Evolutionary conservation across 768 basidiomycete species (phyloP), one percentile per base, ranked within the genome.

Genomic region (Lentinus brumalis): DNA sequence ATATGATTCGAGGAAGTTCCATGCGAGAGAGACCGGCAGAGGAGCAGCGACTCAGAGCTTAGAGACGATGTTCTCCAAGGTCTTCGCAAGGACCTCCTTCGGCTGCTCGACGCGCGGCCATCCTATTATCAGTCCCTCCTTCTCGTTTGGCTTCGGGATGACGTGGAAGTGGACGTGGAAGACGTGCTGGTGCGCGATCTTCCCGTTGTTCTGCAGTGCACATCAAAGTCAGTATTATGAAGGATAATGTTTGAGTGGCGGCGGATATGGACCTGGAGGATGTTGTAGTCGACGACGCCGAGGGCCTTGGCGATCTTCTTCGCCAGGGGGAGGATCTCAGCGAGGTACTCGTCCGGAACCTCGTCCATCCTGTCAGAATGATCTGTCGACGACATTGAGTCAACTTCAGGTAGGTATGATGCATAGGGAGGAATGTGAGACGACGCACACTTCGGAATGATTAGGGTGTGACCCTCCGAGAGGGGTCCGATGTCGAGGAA

Each of bases 401-500:
- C 32, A 46, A 15, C 41, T 15, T 29, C 10, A n/a, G 15, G 31
- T 41, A n/a, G 6, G 5, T 30, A 38, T 9, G 3, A 2, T 32
- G 41, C 16, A 9, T 18, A 40, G 5, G 26, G 18, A 29, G 42
- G 11, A 12, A 18, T 3, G 10, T 18, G 29, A 31, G 8, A 11
- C 29, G 21, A 39, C 73, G 57, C 57, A 96, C 95, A 87, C 80
- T 98, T 98, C 5, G 96, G 96, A 63, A 98, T 92, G 53, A 98
- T 78, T 32, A 98, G 83, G 18, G 92, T 84, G 75, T 98, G 94
- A 4, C 96, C 96, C 67, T 83, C 86, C 21, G 93, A 80, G n/a
- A 97, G 76, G 6, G 96, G 95, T 0, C 87, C 87, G 63, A 98
- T 91, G 66, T 98, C 96, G 65, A 98, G 84, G 78, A 98, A 97